phyloP scores from a whole-genome alignment of 179 eudicot genomes.

The Patellifolia procumbens region DNA sequence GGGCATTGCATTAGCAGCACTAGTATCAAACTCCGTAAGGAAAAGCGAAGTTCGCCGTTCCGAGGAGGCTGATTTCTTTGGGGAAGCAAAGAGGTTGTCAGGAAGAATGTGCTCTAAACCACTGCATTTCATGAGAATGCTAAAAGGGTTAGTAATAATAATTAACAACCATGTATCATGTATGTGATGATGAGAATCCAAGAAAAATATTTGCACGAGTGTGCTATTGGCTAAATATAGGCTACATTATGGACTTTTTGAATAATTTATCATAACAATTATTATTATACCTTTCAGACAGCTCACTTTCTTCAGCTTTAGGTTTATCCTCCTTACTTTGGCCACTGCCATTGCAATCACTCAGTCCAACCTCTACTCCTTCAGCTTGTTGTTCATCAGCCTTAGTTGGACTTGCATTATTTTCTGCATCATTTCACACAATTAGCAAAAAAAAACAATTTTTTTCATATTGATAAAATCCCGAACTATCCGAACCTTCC shows the following conservation, averaged over 20 bases:
- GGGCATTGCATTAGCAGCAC: slow-evolving; percentile 18
- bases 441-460: neutral
- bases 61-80: slow-evolving; percentile 55
- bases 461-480: neutral
- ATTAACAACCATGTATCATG: slow-evolving; percentile 1
- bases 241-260: slow-evolving; percentile 16
- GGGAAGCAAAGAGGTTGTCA: slow-evolving; percentile 80
- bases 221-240: slow-evolving; percentile 18
- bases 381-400: slow-evolving; percentile 35
- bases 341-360: slow-evolving; percentile 35
- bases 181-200: slow-evolving; percentile 18
- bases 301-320: slow-evolving; percentile 42
- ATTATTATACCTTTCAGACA: slow-evolving; percentile 52
- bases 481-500: slow-evolving; percentile 47
- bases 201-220: slow-evolving; percentile 7
- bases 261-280: neutral
- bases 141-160: slow-evolving; percentile 5
- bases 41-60: slow-evolving; percentile 40
- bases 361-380: slow-evolving; percentile 33
- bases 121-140: slow-evolving; percentile 40
- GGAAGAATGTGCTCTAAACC: slow-evolving; percentile 77
- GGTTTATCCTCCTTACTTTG: slow-evolving; percentile 28
- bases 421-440: slow-evolving; percentile 37
- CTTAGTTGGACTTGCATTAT: slow-evolving; percentile 29
- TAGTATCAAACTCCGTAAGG: slow-evolving; percentile 35